phyloP scores from a whole-genome alignment of 345 rosid species.

The Citrus trifoliata region DNA sequence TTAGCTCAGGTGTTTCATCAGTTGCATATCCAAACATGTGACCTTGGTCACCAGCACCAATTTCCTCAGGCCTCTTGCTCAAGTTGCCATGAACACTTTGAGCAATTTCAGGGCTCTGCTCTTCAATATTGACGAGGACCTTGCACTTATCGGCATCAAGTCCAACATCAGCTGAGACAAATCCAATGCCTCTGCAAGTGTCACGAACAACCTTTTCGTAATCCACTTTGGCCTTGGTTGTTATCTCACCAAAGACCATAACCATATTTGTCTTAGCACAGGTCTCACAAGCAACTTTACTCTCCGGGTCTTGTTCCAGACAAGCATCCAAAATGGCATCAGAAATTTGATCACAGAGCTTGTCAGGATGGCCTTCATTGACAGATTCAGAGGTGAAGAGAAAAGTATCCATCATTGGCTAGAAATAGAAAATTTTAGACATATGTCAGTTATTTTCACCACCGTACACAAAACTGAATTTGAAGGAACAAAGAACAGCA shows the following conservation, averaged over 20 bases:
- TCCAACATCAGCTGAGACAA: conserved; percentile 17
- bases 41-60: conserved; percentile 28
- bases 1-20: conserved; percentile 29
- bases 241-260: conserved; percentile 30
- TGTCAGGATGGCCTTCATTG: conserved; percentile 30
- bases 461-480: background rate
- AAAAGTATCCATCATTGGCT: conserved; percentile 22
- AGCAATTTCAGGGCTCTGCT: conserved; percentile 28
- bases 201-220: conserved; percentile 27
- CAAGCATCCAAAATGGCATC: conserved; percentile 29
- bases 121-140: conserved; percentile 26
- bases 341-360: conserved; percentile 26
- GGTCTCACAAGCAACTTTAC: conserved; percentile 30
- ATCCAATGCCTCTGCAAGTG: conserved; percentile 25
- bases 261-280: conserved; percentile 29
- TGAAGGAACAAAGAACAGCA: background rate
- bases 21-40: conserved; percentile 34
- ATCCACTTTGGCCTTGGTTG: conserved; percentile 31
- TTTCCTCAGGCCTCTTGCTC: conserved; percentile 28
- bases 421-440: background rate
- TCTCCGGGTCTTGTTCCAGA: conserved; percentile 25
- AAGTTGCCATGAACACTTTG: conserved; percentile 25
- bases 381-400: conserved; percentile 28
- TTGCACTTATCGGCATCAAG: conserved; percentile 24
- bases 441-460: background rate